Evolutionary conservation across 2,329 filamentous ascomycete genomes (phyloP), one percentile per base, ranked within the genome.

Genomic region (Calonectria pseudoreteaudii): DNA sequence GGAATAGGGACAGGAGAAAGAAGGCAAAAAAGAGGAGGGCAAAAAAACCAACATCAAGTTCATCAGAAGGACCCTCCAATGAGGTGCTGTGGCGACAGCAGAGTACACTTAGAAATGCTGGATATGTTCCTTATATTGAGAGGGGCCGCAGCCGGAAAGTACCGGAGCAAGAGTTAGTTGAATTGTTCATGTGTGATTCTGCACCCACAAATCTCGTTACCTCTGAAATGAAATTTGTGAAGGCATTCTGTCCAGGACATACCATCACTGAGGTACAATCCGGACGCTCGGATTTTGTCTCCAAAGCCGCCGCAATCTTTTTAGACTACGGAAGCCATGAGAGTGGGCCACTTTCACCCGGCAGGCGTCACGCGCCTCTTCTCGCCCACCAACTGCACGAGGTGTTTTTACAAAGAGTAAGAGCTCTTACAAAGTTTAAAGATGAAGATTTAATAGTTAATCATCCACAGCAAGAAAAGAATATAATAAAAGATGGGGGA

Each of bases 91-190:
- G 9, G 2, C 34, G 2, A 20, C 34, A 11, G 3, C 56, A 28
- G 0, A 30, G 16, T 11, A 23, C n/a, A 2, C 7, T 18, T 41
- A 18, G n/a, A 8, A 30, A 41, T 41, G 56, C 56, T 2, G 56
- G 41, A 30, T 62, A 62, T 28, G n/a, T 41, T 28, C 23, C 56
- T 3, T 62, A 62, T 7, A 8, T 62, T 20, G 56, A 62, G 14
- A 26, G 1, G 1, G 36, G 56, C 2, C 23, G 23, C 34, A 3
- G n/a, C 4, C 4, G 4, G 0, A 3, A 28, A 6, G 14, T 62
- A 28, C 16, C 56, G 10, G 36, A 62, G 0, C 11, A 41, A 10
- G 56, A 62, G 26, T 7, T 41, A 1, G 16, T 62, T 20, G 56
- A 41, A 20, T 62, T 41, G 6, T 62, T 62, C 2, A 62, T 62